phyloP scores from a whole-genome alignment of 768 basidiomycete genomes.

The Symmetrospora coprosmae region DNA sequence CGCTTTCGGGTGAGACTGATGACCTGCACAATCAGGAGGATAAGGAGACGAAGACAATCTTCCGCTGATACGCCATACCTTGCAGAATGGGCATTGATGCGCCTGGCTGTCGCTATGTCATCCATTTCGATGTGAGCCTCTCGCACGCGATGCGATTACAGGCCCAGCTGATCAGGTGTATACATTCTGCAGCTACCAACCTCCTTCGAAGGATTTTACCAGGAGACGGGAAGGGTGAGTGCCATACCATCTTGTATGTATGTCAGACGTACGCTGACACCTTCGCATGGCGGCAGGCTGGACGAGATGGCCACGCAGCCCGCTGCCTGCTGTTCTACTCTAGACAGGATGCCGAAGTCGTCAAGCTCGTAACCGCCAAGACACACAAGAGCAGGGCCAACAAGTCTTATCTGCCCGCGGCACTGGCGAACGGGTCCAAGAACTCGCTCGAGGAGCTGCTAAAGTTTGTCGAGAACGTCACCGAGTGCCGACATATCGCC shows the following conservation, averaged over 20 bases:
- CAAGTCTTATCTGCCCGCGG: not conserved
- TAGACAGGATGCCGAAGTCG: not conserved
- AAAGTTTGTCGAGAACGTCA: conserved; percentile 8
- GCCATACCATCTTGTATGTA: not conserved
- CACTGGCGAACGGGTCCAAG: not conserved
- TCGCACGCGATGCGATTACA: too few species aligned
- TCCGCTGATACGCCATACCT: not conserved
- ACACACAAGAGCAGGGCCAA: not conserved
- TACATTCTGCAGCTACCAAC: conserved; percentile 11
- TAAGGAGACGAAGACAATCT: not conserved
- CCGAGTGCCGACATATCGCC: not conserved
- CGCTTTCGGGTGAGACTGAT: conserved; percentile 20
- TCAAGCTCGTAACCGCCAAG: conserved; percentile 3
- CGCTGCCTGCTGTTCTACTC: conserved; percentile 21
- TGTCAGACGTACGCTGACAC: too few species aligned
- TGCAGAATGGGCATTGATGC: conserved; percentile 23
- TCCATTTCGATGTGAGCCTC: conserved; percentile 18
- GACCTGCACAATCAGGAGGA: too few species aligned
- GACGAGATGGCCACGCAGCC: conserved; percentile 16
- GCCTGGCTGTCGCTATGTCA: conserved; percentile 15
- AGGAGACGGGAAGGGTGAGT: conserved; percentile 18
- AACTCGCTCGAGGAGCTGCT: conserved; percentile 8
- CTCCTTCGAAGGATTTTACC: conserved; percentile 24
- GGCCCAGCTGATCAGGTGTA: too few species aligned
- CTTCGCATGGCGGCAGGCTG: conserved; percentile 1